Conservation (phyloP, 2,329 filamentous ascomycete genomes). For the Dothideomycetes sp. region DNA sequence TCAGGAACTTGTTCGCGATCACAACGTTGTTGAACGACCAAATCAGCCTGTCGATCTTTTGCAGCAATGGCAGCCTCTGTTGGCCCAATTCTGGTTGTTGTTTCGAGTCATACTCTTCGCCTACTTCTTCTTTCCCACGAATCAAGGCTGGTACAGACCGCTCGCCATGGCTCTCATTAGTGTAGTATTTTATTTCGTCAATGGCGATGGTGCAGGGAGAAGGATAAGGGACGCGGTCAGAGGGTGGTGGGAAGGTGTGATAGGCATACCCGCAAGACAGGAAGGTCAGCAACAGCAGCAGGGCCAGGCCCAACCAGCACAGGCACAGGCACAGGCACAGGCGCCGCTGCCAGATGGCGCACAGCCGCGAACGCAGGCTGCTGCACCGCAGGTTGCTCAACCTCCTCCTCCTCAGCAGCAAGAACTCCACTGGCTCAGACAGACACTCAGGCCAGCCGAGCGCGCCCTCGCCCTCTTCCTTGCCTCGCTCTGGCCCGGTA, state of each 20-base stretch:
- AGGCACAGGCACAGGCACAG: conserved; percentile 1
- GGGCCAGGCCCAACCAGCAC: not conserved
- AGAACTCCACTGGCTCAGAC: conserved; percentile 17
- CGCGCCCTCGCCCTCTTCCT: conserved; percentile 50
- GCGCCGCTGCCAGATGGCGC: no score
- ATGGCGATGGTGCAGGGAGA: conserved; percentile 15
- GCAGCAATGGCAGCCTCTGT: conserved; percentile 20
- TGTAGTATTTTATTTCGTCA: conserved; percentile 28
- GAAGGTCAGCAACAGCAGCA: not conserved
- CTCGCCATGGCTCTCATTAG: conserved; percentile 29
- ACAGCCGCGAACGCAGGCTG: no score
- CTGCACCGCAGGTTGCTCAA: conserved; percentile 22
- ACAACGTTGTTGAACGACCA: not conserved
- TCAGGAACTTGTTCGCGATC: conserved; percentile 3
- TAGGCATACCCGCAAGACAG: conserved; percentile 14
- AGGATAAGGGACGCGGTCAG: conserved; percentile 21
- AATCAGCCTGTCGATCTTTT: conserved; percentile 5
- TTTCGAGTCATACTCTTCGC: conserved; percentile 47
- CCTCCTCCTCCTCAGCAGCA: conserved; percentile 11
- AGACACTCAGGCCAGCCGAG: conserved; percentile 36
- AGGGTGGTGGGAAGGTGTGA: conserved; percentile 33
- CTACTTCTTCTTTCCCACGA: conserved; percentile 44
- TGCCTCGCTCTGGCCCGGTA: conserved; percentile 49
- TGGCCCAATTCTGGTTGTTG: conserved; percentile 44
- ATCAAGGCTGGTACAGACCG: conserved; percentile 31